Percentiles rank a stretch among this genome's conserved stretches.
These are phyloP conservation scores for Phlegmacium glaucopus DNA, from an alignment of 768 basidiomycete genomes.

Conservation along the genomic window DNA sequence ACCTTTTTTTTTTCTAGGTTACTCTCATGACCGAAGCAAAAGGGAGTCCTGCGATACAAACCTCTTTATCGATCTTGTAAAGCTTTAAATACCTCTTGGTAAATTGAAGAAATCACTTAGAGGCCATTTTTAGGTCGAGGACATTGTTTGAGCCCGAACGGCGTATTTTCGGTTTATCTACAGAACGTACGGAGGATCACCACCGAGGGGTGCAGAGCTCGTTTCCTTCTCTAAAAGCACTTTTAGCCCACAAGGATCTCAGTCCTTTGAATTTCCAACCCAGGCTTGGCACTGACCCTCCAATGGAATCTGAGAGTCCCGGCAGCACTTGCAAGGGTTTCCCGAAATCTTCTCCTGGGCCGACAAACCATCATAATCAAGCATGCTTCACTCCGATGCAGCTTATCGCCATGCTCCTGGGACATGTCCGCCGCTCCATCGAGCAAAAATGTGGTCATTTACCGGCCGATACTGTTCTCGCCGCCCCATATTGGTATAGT, in stretches of 20 bases:
- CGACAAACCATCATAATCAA: background rate
- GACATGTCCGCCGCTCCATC: background rate
- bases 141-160: too few species aligned
- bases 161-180: too few species aligned
- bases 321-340: background rate
- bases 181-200: too few species aligned
- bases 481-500: background rate
- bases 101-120: too few species aligned
- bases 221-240: too few species aligned
- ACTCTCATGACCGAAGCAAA: background rate
- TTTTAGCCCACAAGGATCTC: too few species aligned
- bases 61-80: too few species aligned
- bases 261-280: too few species aligned
- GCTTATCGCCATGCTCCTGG: background rate
- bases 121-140: too few species aligned
- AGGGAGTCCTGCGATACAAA: background rate
- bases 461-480: background rate
- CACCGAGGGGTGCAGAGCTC: too few species aligned
- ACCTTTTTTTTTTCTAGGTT: background rate
- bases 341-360: background rate
- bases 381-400: background rate
- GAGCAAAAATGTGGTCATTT: background rate
- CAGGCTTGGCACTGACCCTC: background rate
- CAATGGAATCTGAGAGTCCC: background rate
- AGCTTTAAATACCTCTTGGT: too few species aligned